Conservation (phyloP, 257 asterid species). For the Solanum sitiens region DNA sequence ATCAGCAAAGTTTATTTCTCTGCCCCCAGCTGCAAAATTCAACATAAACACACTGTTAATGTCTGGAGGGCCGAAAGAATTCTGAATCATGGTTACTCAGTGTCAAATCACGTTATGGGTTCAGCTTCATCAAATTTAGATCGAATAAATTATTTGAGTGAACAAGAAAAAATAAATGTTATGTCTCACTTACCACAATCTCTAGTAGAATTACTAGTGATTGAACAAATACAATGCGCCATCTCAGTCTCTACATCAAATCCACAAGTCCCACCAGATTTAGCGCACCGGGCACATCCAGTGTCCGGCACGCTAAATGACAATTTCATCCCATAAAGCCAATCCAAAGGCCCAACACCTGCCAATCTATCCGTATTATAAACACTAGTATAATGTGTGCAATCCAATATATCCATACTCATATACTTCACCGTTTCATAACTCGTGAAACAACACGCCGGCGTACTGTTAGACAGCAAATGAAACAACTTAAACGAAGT, state of each 20-base stretch:
- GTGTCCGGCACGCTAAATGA: conserved; percentile 48
- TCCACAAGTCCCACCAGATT: conserved; percentile 75
- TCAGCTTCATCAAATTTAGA: background rate
- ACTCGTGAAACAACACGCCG: conserved; percentile 77
- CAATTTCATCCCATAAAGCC: conserved; percentile 75
- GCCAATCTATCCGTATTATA: conserved; percentile 48
- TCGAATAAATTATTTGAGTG: background rate
- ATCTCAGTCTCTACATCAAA: conserved; percentile 79
- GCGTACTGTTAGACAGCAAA: conserved; percentile 28
- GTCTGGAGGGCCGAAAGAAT: background rate
- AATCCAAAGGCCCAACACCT: conserved; percentile 69
- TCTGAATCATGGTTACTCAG: background rate
- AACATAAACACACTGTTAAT: background rate
- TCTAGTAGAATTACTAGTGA: conserved; percentile 45
- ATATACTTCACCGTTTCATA: conserved; percentile 64
- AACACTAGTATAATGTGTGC: conserved; percentile 76
- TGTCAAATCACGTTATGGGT: background rate
- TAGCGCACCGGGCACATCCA: conserved; percentile 60
- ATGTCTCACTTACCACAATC: conserved; percentile 47
- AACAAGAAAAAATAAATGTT: background rate
- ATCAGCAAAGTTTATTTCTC: background rate
- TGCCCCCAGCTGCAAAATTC: background rate
- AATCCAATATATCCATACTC: conserved; percentile 86
- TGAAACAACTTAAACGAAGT: conserved; percentile 71
- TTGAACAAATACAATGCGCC: conserved; percentile 57